A percentile compares a stretch with the other conserved stretches of the same genome.
Evolutionary conservation across 1,284 basidiomycete genomes (phyloP).

Genomic region (Exobasidium cylindrosporum): DNA sequence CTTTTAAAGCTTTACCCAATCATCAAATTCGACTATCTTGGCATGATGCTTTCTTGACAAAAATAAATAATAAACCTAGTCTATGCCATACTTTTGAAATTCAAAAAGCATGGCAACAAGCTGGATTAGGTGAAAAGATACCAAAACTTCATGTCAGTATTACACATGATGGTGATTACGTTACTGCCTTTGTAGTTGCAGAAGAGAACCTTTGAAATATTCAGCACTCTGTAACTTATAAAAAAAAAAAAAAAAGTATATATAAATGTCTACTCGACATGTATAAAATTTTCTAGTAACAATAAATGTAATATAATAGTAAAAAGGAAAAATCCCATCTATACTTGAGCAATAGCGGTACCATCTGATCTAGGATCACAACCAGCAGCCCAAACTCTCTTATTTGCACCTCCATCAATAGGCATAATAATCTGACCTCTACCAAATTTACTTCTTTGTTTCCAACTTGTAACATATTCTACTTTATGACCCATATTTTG

Average conservation of each 20-base stretch:
- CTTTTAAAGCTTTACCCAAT: slow-evolving; percentile 76
- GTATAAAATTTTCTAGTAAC: too few species aligned
- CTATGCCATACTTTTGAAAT: neutral
- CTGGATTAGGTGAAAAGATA: neutral
- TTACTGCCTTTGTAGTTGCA: slow-evolving; percentile 70
- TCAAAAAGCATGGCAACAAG: neutral
- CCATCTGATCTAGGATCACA: slow-evolving; percentile 74
- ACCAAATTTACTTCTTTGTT: slow-evolving; percentile 70
- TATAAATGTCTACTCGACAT: too few species aligned
- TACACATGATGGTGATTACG: slow-evolving; percentile 80
- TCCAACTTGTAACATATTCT: slow-evolving; percentile 64
- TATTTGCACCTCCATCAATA: slow-evolving; percentile 17
- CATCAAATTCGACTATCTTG: neutral
- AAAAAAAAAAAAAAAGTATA: too few species aligned
- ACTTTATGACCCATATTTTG: slow-evolving; percentile 83
- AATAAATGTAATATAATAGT: neutral
- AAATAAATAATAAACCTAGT: neutral
- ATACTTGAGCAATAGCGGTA: slow-evolving; percentile 41
- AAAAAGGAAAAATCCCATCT: slow-evolving; percentile 2
- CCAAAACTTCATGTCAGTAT: slow-evolving; percentile 65
- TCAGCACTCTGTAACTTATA: too few species aligned
- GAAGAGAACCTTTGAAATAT: slow-evolving; percentile 57
- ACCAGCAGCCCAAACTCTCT: slow-evolving; percentile 76
- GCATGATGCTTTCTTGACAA: slow-evolving; percentile 10
- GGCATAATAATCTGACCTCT: slow-evolving; percentile 65